Percentiles rank a stretch among this genome's conserved stretches.
Conservation (phyloP, 495 filamentous ascomycete genomes). For the Penicillium cataractarum region DNA sequence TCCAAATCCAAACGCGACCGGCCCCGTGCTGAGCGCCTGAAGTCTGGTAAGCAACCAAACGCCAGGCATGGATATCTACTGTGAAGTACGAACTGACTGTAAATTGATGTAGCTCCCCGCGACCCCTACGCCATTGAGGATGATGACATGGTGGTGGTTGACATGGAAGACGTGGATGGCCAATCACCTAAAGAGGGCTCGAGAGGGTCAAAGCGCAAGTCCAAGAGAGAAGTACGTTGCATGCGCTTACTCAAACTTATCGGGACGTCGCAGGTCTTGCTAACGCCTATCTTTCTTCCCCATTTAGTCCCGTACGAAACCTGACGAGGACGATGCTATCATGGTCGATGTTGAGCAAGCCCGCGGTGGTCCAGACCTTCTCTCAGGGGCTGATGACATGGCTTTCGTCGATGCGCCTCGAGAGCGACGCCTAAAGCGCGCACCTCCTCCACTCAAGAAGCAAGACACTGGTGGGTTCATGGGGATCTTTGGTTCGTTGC, state of each 20-base stretch:
- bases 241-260: not conserved
- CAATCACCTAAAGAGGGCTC: slow-evolving; percentile 43
- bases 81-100: slow-evolving; percentile 9
- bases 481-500: slow-evolving; percentile 51
- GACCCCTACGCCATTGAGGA: slow-evolving; percentile 64
- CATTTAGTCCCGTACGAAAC: slow-evolving; percentile 33
- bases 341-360: slow-evolving; percentile 52
- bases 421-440: slow-evolving; percentile 58
- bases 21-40: slow-evolving; percentile 40
- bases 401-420: slow-evolving; percentile 71
- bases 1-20: slow-evolving; percentile 42
- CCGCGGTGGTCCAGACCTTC: slow-evolving; percentile 39
- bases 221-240: slow-evolving; percentile 40
- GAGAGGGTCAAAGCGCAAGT: slow-evolving; percentile 41
- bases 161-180: slow-evolving; percentile 49
- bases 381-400: slow-evolving; percentile 64
- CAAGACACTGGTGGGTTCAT: slow-evolving; percentile 50
- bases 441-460: slow-evolving; percentile 48
- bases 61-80: not conserved
- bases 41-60: slow-evolving; percentile 37
- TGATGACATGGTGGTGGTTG: slow-evolving; percentile 62
- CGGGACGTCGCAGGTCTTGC: not conserved
- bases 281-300: slow-evolving; percentile 3
- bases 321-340: slow-evolving; percentile 48
- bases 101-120: slow-evolving; percentile 40